Evolutionary conservation across 2,329 filamentous ascomycete genomes (phyloP), one percentile per base, ranked within the genome.

Genomic region (Zasmidium angulare): DNA sequence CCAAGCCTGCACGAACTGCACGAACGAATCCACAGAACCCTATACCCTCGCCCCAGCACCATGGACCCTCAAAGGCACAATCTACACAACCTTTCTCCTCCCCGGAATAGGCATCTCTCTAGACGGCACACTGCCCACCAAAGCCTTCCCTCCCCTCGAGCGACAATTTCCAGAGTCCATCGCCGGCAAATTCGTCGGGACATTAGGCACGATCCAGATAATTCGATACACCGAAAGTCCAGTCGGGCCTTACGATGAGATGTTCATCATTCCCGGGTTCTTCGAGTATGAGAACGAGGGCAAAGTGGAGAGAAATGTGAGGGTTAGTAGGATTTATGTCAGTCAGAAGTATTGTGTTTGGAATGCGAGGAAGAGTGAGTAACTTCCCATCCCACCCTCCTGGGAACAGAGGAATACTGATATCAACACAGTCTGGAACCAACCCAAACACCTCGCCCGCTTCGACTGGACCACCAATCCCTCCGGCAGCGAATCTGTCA

Each of bases 381-480:
- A n/a, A n/a, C n/a, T n/a, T n/a, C n/a, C n/a, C n/a, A n/a, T n/a
- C n/a, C n/a, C n/a, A n/a, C n/a, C n/a, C n/a, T n/a, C n/a, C n/a
- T n/a, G n/a, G n/a, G n/a, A n/a, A n/a, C n/a, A n/a, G n/a, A n/a
- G n/a, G 22, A 3, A 7, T 20, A 19, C 43, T 47, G 23, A 46
- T 23, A n/a, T 17, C 43, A 17, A 9, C 12, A 46, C 20, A 55
- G 53, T 61, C 46, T 67, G 65, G 65, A 67, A 67, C 58, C 62
- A 66, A 20, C 65, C 65, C 17, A 66, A 65, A 46, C 65, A 66
- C 26, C 57, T 67, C 36, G 65, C 63, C 7, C 57, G 61, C 43
- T 66, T 67, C 60, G 59, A 64, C 40, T 67, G 61, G 61, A 63
- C 59, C 24, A 60, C 58, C 40, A 22, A 46, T 3, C 46, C 49